Base-by-base conservation (phyloP, 1,284 basidiomycete species). In the Rhodotorula sp. region DNA sequence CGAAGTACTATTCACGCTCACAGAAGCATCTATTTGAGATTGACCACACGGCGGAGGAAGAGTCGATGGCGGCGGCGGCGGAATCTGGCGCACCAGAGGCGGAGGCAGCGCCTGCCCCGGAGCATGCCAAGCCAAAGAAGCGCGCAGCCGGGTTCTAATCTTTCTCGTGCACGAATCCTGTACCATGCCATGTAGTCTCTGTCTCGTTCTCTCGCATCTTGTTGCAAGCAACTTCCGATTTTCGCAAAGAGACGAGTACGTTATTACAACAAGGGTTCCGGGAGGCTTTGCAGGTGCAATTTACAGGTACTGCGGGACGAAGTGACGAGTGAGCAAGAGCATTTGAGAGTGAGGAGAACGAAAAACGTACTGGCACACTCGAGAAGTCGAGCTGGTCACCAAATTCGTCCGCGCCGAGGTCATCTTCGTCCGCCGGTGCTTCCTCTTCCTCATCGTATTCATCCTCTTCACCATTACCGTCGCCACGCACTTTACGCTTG, bases 1-100 rank as follows among this genome's bases (percentile, higher is more conserved):
- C 66, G 14, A 48, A 64, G 33, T 89, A 89, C 78, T 90, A 87
- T 83, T 83, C 83, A 6, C 82, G 87, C 65, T 85, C 85, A 1
- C 86, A 89, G 67, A 84, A 69, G 45, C 61, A 59, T 26, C n/a
- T 49, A n/a, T 62, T 69, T 18, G 64, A 69, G 22, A 22, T 49
- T 1, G 62, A 58, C 20, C 61, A 26, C 29, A 54, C 69, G 42
- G 48, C 54, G 18, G 69, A 70, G 26, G 62, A 70, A 8, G 46
- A 53, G 37, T 42, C 37, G 37, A 12, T 42, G 37, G 37, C 10
- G 37, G 37, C 37, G 29, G 59, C 49, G 29, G 60, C 48, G 30
- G n/a, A 45, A 15, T 14, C 26, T 3, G 15, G 26, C n/a, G 26
- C 12, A 8, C 12, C 53, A 14, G 53, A 14, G 8, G 24, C n/a